Conservation (phyloP, 148 eudicot genomes). For the Arbutus unedo region DNA sequence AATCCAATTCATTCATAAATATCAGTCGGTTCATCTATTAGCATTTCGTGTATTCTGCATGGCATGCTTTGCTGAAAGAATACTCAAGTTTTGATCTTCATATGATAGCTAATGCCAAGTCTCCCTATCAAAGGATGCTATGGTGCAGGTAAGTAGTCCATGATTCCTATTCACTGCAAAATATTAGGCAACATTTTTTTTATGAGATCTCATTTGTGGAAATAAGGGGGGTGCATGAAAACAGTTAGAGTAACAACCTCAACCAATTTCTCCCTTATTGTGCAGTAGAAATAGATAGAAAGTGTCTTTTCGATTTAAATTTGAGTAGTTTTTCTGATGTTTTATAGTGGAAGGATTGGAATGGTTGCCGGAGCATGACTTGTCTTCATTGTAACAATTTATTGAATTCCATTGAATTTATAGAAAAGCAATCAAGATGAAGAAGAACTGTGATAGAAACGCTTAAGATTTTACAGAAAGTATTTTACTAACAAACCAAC, state of each 20-base stretch:
- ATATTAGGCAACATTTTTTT: neutral
- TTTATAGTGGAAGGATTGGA: neutral
- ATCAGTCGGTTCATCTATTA: neutral
- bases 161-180: neutral
- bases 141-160: neutral
- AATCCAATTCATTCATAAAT: neutral
- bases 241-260: too few relatives aligned
- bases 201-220: too few relatives aligned
- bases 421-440: too few relatives aligned
- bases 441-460: too few relatives aligned
- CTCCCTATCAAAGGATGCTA: neutral
- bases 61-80: neutral
- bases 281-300: neutral
- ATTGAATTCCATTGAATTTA: too few relatives aligned
- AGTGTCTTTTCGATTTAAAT: neutral
- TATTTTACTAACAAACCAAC: too few relatives aligned
- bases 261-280: neutral
- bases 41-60: neutral
- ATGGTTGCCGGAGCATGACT: neutral
- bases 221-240: too few relatives aligned
- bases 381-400: too few relatives aligned
- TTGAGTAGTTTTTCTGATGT: neutral
- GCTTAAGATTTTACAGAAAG: too few relatives aligned
- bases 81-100: neutral
- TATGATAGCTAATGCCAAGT: constrained; percentile 2